Base-by-base conservation (phyloP, 2,329 filamentous ascomycete genomes). In the Cladosporium oxysporum region DNA sequence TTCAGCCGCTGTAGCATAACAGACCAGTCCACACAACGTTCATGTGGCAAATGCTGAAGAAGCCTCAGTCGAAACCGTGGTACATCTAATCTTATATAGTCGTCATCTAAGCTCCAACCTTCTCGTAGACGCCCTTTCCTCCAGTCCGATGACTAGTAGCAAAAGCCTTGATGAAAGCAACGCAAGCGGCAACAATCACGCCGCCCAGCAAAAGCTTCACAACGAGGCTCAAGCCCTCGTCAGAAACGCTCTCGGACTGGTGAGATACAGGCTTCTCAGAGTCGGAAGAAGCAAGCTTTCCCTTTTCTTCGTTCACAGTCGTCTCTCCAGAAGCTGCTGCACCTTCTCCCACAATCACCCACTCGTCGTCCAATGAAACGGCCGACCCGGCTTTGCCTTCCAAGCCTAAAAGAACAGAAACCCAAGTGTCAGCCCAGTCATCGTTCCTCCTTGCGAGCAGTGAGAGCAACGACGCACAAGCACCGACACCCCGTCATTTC, bases 171-270 rank as follows among this genome's bases (percentile, higher is more conserved):
- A 76, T 66, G 29, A 69, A 76, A 37, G 62, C 68, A 63, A 68
- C 73, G 64, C 81, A 82, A 57, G 79, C 73, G 44, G 75, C 77
- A 65, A 83, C 72, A 65, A 84, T 78, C 53, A 78, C 75, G 31
- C 74, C 79, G 58, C 82, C 68, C 67, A 82, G 74, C 67, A 81
- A 78, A 41, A 83, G 64, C 77, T 84, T 84, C 68, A 79, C 76
- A 41, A 75, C 70, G 66, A 77, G 69, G 62, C 79, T 80, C 62
- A 84, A 72, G 35, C 81, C 81, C 31, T 71, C 70, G 16, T 62
- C 68, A 47, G 71, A 67, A 31, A 64, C 49, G 47, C 33, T 16
- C 31, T 31, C 55, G 41, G 31, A 23, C 55, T 64, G 53, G 41
- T 47, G 41, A 11, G 41, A 18, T 50, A 66, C 65, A 37, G 64